Base-by-base conservation (phyloP, 768 basidiomycete genomes). In the Gautieria morchelliformis region DNA sequence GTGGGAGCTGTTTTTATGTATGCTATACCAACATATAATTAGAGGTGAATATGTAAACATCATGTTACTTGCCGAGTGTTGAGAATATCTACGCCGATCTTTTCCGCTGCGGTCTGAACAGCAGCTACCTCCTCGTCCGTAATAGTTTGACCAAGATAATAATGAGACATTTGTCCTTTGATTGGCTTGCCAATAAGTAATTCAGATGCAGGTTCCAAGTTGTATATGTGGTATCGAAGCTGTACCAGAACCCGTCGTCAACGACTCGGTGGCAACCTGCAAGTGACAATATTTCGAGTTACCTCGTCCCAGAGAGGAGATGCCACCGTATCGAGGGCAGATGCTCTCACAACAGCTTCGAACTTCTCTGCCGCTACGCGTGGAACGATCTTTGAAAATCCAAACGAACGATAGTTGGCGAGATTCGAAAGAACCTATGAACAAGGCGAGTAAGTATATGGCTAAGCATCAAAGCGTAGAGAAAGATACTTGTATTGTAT, bases 311-410 rank as follows among this genome's bases (percentile, higher is more conserved):
- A 93, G 4, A 92, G 70, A 0, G 76, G 66, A 17, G 76, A 53
- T 1, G 85, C 83, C 49, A 78, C 73, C 0, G 75, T 63, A 4
- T 78, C 75, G 60, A 85, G 85, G 10, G 72, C 71, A n/a, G 87
- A 89, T 7, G 75, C 72, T 19, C 73, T 68, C 17, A 92, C 74
- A 35, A 87, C 80, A 6, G 73, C 74, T 41, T 76, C 78, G 64
- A 94, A 91, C 63, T 80, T 82, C 15, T 72, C 75, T 22, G 75
- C 64, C 2, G 80, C 63, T 47, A 88, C 63, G 20, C 92, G 84
- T 20, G 92, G 90, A 49, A 91, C 66, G 62, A 94, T 86, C 72
- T 94, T 93, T 44, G 87, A 88, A 65, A 86, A 87, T 1, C 91
- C 91, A 60, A 93, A 93, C 2, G 76, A 79, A 67, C 81, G 88